A percentile compares a stretch with the other conserved stretches of the same genome.
These are phyloP conservation scores for Pythium monospermum DNA, from an alignment of 352 stramenopile species.

Conservation along the genomic window DNA sequence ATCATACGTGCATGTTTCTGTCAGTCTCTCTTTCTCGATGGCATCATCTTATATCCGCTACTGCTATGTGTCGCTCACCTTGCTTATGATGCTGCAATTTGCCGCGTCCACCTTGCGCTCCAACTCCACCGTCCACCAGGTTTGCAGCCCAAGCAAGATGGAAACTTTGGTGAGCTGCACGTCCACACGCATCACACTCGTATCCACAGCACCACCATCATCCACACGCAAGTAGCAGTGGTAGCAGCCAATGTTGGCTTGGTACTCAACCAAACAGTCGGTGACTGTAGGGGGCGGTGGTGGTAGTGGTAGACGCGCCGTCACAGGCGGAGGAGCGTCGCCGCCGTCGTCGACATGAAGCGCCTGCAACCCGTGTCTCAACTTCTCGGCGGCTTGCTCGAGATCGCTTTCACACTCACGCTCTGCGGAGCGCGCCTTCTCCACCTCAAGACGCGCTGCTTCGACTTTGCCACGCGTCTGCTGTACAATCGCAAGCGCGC, in stretches of 20 bases:
- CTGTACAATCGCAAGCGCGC: conserved; percentile 25
- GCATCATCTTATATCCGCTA: no score
- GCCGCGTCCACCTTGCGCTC: conserved; percentile 48
- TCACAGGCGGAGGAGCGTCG: not conserved
- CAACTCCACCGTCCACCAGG: conserved; percentile 49
- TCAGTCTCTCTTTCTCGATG: no score
- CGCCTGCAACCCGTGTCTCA: conserved; percentile 20
- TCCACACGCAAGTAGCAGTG: conserved; percentile 54
- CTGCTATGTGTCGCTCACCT: conserved; percentile 18
- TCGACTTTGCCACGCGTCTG: conserved; percentile 20
- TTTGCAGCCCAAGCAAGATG: not conserved
- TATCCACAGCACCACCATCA: conserved; percentile 17
- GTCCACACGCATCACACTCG: conserved; percentile 23
- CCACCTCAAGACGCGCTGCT: conserved; percentile 23
- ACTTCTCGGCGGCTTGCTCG: conserved; percentile 20
- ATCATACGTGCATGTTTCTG: not conserved
- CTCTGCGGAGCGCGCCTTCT: conserved; percentile 23
- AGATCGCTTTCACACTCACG: conserved; percentile 28
- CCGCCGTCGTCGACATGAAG: conserved; percentile 15
- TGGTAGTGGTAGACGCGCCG: not conserved
- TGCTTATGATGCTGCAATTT: conserved; percentile 29
- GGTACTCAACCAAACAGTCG: conserved; percentile 58
- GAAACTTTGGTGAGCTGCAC: conserved; percentile 40
- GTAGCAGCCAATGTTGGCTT: conserved; percentile 81
- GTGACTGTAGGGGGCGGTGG: conserved; percentile 7